These are phyloP conservation scores for Avicennia marina DNA, from an alignment of 257 asterid species.

Conservation along the genomic window DNA sequence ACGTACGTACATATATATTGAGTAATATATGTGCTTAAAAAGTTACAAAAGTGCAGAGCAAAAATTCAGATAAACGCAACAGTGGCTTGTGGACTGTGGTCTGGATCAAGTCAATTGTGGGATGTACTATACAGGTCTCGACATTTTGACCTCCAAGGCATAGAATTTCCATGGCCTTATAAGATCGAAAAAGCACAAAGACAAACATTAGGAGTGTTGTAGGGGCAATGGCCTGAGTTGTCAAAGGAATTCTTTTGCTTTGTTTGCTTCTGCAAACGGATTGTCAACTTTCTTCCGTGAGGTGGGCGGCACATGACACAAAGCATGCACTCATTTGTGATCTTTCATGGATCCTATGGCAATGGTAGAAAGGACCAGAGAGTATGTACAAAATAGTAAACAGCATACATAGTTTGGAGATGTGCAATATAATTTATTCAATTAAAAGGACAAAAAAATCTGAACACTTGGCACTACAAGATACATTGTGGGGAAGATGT, in stretches of 20 bases:
- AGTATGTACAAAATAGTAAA: slow-evolving; percentile 36
- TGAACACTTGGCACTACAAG: too few relatives aligned
- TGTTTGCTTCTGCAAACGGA: slow-evolving; percentile 43
- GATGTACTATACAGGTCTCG: neutral
- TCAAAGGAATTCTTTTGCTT: slow-evolving; percentile 24
- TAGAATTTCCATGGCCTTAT: slow-evolving; percentile 14
- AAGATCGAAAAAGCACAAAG: slow-evolving; percentile 13
- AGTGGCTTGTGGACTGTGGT: slow-evolving; percentile 14
- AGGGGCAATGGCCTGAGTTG: slow-evolving; percentile 12
- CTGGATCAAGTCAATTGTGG: slow-evolving; percentile 14
- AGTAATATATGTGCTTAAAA: too few relatives aligned
- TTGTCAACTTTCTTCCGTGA: slow-evolving; percentile 26
- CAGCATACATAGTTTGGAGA: slow-evolving; percentile 4
- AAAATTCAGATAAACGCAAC: slow-evolving; percentile 9
- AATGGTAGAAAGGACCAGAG: slow-evolving; percentile 17
- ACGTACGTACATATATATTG: too few relatives aligned
- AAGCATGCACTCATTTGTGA: slow-evolving; percentile 40
- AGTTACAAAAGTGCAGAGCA: slow-evolving; percentile 6
- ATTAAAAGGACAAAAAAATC: too few relatives aligned
- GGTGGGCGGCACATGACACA: slow-evolving; percentile 27
- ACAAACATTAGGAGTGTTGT: slow-evolving; percentile 21
- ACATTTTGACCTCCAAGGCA: slow-evolving; percentile 7
- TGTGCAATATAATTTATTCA: too few relatives aligned
- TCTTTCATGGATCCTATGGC: slow-evolving; percentile 56
- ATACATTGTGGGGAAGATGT: too few relatives aligned